A percentile compares a stretch with the other conserved stretches of the same genome.
phyloP scores from a whole-genome alignment of 805 yeast species.

The Candida tammaniensis region DNA sequence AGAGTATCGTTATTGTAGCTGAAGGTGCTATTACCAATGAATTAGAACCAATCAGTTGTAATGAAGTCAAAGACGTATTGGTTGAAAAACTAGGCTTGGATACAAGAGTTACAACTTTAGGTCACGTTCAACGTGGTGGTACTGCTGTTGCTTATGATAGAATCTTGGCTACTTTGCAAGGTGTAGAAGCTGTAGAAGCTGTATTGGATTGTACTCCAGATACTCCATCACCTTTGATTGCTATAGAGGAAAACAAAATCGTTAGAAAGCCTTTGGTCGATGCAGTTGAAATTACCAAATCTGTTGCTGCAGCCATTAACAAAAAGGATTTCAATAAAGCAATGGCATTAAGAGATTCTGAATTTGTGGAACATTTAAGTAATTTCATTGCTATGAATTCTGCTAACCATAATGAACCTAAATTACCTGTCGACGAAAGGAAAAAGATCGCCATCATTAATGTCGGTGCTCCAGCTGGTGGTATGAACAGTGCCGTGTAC shows the following conservation, averaged over 20 bases:
- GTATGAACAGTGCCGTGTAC: constrained; percentile 86
- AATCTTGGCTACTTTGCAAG: constrained; percentile 88
- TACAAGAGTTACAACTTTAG: constrained; percentile 91
- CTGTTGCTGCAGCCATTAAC: constrained; percentile 87
- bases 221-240: constrained; percentile 94
- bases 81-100: constrained; percentile 79
- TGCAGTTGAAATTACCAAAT: constrained; percentile 81
- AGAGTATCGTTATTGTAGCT: constrained; percentile 94
- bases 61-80: constrained; percentile 77
- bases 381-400: constrained; percentile 71
- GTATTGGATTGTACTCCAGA: constrained; percentile 84
- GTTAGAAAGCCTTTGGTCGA: constrained; percentile 83
- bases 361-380: constrained; percentile 74
- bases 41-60: constrained; percentile 75
- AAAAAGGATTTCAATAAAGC: constrained; percentile 81
- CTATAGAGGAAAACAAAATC: constrained; percentile 82
- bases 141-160: constrained; percentile 96
- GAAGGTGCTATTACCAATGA: constrained; percentile 93
- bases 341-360: constrained; percentile 81
- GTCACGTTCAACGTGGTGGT: constrained; percentile 99
- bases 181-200: constrained; percentile 96
- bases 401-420: constrained; percentile 60
- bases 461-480: constrained; percentile 98
- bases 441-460: constrained; percentile 81
- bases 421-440: constrained; percentile 58